phyloP scores from a whole-genome alignment of 805 yeast genomes.

The Kuraishia ogatae region DNA sequence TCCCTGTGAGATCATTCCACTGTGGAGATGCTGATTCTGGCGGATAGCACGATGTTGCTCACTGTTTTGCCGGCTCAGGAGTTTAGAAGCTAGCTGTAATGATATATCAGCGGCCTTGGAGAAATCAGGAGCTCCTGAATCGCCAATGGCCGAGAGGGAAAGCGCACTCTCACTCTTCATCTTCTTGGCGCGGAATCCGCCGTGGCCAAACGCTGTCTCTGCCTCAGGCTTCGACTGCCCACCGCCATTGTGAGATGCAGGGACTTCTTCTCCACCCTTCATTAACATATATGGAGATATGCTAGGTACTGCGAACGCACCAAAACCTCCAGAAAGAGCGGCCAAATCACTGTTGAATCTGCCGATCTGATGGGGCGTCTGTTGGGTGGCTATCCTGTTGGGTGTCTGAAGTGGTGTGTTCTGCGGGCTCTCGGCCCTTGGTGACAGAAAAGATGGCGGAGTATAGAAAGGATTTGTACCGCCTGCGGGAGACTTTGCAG shows the following conservation, averaged over 20 bases:
- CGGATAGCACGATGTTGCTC: background rate
- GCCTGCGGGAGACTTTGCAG: slow-evolving; percentile 7
- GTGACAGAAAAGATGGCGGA: slow-evolving; percentile 34
- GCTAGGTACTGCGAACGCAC: slow-evolving; percentile 9
- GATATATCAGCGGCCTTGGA: slow-evolving; percentile 21
- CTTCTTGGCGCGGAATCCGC: slow-evolving; percentile 3
- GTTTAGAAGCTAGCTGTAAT: slow-evolving; percentile 17
- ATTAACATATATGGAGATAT: slow-evolving; percentile 8
- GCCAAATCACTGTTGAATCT: slow-evolving; percentile 12
- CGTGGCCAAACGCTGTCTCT: slow-evolving; percentile 8
- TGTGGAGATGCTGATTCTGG: background rate
- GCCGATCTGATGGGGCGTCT: slow-evolving; percentile 3
- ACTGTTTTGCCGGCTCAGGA: slow-evolving; percentile 6
- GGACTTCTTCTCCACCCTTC: slow-evolving; percentile 1
- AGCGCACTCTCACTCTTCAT: slow-evolving; percentile 2
- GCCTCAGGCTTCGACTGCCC: background rate
- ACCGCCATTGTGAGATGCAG: slow-evolving; percentile 5
- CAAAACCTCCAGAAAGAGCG: slow-evolving; percentile 8
- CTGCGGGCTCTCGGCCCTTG: slow-evolving; percentile 24
- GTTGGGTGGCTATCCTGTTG: slow-evolving; percentile 9
- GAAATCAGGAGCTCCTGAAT: slow-evolving; percentile 7
- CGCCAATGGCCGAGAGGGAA: background rate
- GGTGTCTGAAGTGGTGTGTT: slow-evolving; percentile 8
- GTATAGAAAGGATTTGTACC: slow-evolving; percentile 37
- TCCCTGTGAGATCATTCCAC: background rate